phyloP scores from a whole-genome alignment of 2,329 filamentous ascomycete genomes.

The Fusarium caatingaense region DNA sequence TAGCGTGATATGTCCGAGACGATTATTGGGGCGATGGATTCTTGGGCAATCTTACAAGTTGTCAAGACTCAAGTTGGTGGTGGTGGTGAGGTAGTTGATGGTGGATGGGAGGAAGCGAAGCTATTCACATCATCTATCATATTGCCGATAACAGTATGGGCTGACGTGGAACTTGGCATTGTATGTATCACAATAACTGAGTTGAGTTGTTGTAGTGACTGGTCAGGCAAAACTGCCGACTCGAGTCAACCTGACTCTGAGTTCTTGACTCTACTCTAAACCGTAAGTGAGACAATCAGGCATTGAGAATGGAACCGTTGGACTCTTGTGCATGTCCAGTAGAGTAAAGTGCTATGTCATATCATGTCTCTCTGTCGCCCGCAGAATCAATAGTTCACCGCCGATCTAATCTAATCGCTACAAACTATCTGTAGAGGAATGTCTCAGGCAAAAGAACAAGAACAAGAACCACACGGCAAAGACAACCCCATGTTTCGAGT shows the following conservation, averaged over 20 bases:
- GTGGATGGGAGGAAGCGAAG: neutral
- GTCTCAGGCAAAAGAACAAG: conserved; percentile 3
- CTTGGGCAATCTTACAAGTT: conserved; percentile 16
- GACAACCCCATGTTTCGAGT: conserved; percentile 20
- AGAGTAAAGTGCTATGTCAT: neutral
- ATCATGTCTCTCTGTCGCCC: neutral
- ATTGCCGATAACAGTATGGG: neutral
- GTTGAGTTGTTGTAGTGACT: neutral
- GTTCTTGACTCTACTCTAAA: neutral
- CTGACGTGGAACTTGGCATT: conserved; percentile 1
- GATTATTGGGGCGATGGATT: conserved; percentile 43
- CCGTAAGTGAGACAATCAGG: conserved; percentile 11
- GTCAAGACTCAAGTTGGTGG: neutral
- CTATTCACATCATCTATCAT: neutral
- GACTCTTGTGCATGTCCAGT: neutral
- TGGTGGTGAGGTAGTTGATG: neutral
- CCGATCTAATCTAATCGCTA: conserved; percentile 10
- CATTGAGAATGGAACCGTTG: conserved; percentile 15
- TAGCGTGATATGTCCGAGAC: conserved; percentile 32
- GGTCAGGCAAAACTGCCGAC: conserved; percentile 12
- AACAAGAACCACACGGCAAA: neutral
- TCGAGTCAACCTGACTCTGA: neutral
- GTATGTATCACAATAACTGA: neutral
- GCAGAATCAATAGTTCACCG: conserved; percentile 30
- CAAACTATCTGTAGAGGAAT: neutral